A percentile compares a stretch with the other conserved stretches of the same genome.
Evolutionary conservation across 768 basidiomycete genomes (phyloP).

Genomic region (Rhodocollybia butyracea): DNA sequence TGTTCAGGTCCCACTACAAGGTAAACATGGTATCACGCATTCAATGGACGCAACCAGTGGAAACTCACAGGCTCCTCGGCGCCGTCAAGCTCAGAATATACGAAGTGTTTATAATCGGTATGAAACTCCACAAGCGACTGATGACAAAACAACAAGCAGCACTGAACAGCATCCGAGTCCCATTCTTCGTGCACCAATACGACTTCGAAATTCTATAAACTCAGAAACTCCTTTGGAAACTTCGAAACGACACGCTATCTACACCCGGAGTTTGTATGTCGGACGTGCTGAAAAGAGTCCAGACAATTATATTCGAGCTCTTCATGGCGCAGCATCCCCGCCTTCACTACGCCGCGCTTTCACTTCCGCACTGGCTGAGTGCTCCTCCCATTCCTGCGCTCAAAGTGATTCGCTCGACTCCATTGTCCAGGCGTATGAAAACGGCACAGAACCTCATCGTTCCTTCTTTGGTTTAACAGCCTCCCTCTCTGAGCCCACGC

Average conservation of each 20-base stretch:
- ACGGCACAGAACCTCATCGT: not conserved
- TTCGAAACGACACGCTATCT: constrained; percentile 6
- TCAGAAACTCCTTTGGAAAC: not conserved
- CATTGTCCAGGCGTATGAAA: not conserved
- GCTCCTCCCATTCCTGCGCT: not conserved
- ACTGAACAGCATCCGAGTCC: not conserved
- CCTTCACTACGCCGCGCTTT: not conserved
- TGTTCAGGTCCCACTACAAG: not conserved
- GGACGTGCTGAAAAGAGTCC: not conserved
- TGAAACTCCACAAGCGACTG: not conserved
- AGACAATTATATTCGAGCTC: not conserved
- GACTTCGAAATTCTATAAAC: not conserved
- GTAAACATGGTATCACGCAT: not conserved
- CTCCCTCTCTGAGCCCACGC: not conserved
- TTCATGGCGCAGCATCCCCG: not conserved
- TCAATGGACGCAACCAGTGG: not conserved
- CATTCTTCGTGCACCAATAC: not conserved
- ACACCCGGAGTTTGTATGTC: constrained; percentile 3
- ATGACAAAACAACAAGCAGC: not conserved
- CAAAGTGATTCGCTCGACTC: not conserved
- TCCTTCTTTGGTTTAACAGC: not conserved
- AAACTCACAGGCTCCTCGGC: not conserved
- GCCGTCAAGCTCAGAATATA: not conserved
- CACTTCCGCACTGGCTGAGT: not conserved
- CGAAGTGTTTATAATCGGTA: not conserved